Conservation (phyloP, 257 asterid genomes). For the Solanum chaucha region DNA sequence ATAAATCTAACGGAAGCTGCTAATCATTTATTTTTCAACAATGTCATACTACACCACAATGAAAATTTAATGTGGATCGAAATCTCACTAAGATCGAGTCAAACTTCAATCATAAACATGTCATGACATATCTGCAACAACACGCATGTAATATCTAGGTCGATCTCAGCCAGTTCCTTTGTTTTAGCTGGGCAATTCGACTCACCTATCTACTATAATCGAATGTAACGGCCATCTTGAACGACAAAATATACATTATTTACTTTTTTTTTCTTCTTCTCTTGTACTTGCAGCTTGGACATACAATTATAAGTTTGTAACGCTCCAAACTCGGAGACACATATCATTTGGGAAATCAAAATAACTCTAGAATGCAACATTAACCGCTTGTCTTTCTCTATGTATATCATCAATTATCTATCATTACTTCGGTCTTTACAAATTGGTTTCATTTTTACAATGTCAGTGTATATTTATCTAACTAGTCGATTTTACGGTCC, state of each 20-base stretch:
- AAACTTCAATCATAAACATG: neutral
- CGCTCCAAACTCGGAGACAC: neutral
- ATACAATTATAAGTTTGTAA: neutral
- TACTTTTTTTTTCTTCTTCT: neutral
- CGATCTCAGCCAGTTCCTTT: neutral
- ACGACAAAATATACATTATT: neutral
- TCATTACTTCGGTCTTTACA: too few relatives aligned
- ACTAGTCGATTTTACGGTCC: neutral
- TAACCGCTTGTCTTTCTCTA: neutral
- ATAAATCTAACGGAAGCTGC: neutral
- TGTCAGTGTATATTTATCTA: neutral
- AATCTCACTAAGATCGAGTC: neutral
- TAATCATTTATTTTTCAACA: neutral
- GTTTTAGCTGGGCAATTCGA: neutral
- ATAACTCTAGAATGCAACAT: neutral
- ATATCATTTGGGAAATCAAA: neutral
- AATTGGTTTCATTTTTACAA: neutral
- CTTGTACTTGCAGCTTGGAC: neutral
- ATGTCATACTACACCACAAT: neutral
- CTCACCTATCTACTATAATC: too few relatives aligned
- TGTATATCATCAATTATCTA: neutral
- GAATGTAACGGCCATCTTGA: too few relatives aligned
- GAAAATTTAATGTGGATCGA: neutral
- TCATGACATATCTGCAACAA: neutral
- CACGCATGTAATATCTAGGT: neutral